Percentiles rank a stretch among this genome's conserved stretches.
These are phyloP conservation scores for Crithidia expoeki DNA, from an alignment of 208 protist species.

Conservation along the genomic window DNA sequence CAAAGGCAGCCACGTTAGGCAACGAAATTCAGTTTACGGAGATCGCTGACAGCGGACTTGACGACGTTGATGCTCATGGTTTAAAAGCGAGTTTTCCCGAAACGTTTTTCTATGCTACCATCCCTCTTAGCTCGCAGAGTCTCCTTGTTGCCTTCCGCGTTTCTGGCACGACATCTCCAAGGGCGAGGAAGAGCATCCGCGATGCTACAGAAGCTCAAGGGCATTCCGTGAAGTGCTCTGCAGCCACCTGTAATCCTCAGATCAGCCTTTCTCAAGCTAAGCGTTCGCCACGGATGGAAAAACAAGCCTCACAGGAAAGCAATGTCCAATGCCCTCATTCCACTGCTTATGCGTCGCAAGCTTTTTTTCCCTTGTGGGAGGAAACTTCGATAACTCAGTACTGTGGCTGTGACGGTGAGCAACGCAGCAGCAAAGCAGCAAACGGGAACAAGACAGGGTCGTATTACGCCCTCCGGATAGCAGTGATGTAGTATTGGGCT, in stretches of 20 bases:
- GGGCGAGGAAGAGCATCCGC: neutral
- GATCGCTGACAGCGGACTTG: neutral
- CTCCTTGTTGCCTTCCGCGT: slow-evolving; percentile 49
- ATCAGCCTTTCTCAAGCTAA: no score
- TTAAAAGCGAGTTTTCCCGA: neutral
- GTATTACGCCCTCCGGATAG: slow-evolving; percentile 4
- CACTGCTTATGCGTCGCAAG: no score
- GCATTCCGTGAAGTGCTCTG: no score
- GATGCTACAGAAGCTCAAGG: no score
- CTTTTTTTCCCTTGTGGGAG: no score
- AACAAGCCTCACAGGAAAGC: no score
- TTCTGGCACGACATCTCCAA: slow-evolving; percentile 21
- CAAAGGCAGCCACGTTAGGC: neutral
- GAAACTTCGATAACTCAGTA: no score
- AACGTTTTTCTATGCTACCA: slow-evolving; percentile 31
- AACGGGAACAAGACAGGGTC: neutral
- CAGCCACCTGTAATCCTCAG: no score
- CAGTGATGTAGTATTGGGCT: slow-evolving; percentile 42
- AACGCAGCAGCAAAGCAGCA: neutral
- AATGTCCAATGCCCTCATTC: no score
- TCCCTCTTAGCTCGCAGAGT: slow-evolving; percentile 40
- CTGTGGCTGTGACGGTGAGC: no score
- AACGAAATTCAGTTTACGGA: slow-evolving; percentile 29
- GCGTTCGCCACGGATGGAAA: no score
- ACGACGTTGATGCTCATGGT: neutral